Base-by-base conservation (phyloP, 306 rosid species). In the Cicer judaicum region DNA sequence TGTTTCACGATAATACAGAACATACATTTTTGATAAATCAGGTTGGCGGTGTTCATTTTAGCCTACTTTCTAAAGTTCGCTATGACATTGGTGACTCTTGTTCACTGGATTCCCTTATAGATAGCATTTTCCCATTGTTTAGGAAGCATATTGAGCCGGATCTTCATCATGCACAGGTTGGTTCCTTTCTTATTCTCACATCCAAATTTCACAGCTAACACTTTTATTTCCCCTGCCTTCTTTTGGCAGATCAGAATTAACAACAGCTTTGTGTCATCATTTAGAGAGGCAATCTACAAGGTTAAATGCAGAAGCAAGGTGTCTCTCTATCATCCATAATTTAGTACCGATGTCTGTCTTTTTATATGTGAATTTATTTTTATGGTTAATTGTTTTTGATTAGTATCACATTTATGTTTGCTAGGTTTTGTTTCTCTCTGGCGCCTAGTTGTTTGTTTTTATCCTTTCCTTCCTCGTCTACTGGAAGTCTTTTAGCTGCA, bases 101-200 rank as follows among this genome's bases (percentile, higher is more conserved):
- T 80, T 94, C 99, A 7, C 84, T 94, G 84, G 98, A 94, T 79
- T 84, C 85, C 90, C 99, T 94, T 70, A 94, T 94, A 75, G 99
- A 94, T 80, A 94, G 97, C 90, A 94, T 94, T 82, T 94, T 94
- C 74, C 99, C 99, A 48, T 88, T 92, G 73, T 94, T 94, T 83
- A 87, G 99, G 83, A 94, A 92, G 85, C 96, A 92, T 84, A 94
- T 94, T 64, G 99, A 94, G 82, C 96, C 99, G 18, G 97, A 94
- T 87, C 99, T 94, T 80, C 99, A 94, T 87, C 99, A 94, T 84
- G 99, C 97, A 34, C 97, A 94, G 99, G 99, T 94, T 87, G 84
- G 85, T 82, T 70, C 67, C 68, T 77, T 57, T 71, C 75, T 68
- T 88, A 50, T 83, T 78, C 72, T 78, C 73, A 63, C 41, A 56